Evolutionary conservation across 768 basidiomycete genomes (phyloP).

Genomic region (Gelatoporia subvermispora): DNA sequence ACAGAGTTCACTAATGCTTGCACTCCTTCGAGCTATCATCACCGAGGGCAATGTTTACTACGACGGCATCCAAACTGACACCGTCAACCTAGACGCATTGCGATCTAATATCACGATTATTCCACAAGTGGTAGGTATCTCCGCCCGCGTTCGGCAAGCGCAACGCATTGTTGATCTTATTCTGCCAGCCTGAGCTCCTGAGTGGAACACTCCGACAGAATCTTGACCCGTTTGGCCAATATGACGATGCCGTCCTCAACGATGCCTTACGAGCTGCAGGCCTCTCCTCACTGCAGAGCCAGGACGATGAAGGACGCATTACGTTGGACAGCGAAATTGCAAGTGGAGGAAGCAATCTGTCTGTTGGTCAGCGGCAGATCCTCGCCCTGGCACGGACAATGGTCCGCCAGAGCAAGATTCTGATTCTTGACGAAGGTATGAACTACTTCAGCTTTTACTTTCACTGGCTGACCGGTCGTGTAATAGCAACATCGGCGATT

Average conservation of each 20-base stretch:
- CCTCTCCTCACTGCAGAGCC: constrained; percentile 37
- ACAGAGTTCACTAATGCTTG: constrained; percentile 45
- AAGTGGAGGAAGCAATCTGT: constrained; percentile 41
- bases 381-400: constrained; percentile 58
- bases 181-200: constrained; percentile 48
- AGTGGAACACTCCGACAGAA: constrained; percentile 54
- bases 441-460: background rate
- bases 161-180: background rate
- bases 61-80: constrained; percentile 43
- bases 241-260: constrained; percentile 50
- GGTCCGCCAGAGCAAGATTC: constrained; percentile 48
- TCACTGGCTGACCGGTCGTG: background rate
- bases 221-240: constrained; percentile 52
- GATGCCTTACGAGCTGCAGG: constrained; percentile 46
- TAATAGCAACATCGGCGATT: constrained; percentile 6
- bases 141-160: background rate
- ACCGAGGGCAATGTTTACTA: constrained; percentile 49
- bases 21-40: constrained; percentile 49
- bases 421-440: constrained; percentile 52
- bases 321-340: constrained; percentile 42
- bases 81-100: constrained; percentile 49
- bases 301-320: constrained; percentile 33
- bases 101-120: constrained; percentile 55
- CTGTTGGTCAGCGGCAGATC: constrained; percentile 56
- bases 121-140: constrained; percentile 46